Evolutionary conservation across 2,329 filamentous ascomycete genomes (phyloP).

Genomic region (Emmonsia crescens): DNA sequence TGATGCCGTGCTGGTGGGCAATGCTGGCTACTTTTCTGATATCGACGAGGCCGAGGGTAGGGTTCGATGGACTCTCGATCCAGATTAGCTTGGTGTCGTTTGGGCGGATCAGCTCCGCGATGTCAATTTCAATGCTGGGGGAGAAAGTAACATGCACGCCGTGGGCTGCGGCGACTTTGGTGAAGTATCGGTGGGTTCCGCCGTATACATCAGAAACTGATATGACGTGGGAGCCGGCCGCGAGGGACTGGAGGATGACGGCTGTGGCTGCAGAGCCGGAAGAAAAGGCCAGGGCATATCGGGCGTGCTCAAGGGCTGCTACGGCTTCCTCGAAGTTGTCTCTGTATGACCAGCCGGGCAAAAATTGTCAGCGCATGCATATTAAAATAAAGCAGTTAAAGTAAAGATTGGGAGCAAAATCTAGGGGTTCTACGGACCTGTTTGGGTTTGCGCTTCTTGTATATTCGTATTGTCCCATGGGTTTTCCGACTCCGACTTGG

Average conservation of each 20-base stretch:
- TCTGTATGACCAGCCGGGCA: slow-evolving; percentile 30
- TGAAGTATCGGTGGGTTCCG: slow-evolving; percentile 97
- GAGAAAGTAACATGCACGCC: slow-evolving; percentile 92
- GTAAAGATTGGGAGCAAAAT: neutral
- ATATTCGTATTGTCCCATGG: slow-evolving; percentile 86
- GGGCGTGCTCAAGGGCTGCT: slow-evolving; percentile 83
- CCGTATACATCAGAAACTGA: slow-evolving; percentile 97
- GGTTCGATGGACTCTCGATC: slow-evolving; percentile 95
- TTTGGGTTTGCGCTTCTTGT: slow-evolving; percentile 90
- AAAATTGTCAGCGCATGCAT: slow-evolving; percentile 1
- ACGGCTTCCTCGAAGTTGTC: slow-evolving; percentile 88
- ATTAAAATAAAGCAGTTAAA: too few relatives aligned
- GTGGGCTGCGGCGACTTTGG: slow-evolving; percentile 89
- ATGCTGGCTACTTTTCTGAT: slow-evolving; percentile 73
- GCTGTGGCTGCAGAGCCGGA: slow-evolving; percentile 92
- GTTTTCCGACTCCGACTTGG: slow-evolving; percentile 78
- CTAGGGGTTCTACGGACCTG: slow-evolving; percentile 33
- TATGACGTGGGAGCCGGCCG: slow-evolving; percentile 83
- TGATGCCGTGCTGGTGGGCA: slow-evolving; percentile 77
- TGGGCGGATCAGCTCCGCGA: slow-evolving; percentile 70
- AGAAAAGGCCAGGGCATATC: slow-evolving; percentile 85
- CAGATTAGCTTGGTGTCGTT: slow-evolving; percentile 82
- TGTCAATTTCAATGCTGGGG: slow-evolving; percentile 79
- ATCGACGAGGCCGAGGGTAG: slow-evolving; percentile 84
- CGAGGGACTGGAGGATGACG: slow-evolving; percentile 83